A percentile compares a stretch with the other conserved stretches of the same genome.
phyloP scores from a whole-genome alignment of 2,329 filamentous ascomycete species.

The Metarhizium album region DNA sequence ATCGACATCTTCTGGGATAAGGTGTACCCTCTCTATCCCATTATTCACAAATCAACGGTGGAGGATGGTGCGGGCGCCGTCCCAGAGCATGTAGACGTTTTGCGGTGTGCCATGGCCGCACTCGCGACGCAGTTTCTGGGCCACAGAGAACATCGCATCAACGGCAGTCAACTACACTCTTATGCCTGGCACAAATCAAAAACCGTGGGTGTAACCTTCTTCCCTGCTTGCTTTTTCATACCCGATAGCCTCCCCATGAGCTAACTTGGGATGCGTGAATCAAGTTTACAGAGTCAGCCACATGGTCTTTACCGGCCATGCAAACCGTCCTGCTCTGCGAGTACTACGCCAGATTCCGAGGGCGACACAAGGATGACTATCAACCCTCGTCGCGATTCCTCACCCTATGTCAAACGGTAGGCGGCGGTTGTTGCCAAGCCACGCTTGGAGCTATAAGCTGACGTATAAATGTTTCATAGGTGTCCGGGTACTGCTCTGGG shows the following conservation, averaged over 20 bases:
- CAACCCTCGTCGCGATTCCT: constrained; percentile 38
- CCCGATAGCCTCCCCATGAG: background rate
- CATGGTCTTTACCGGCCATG: constrained; percentile 38
- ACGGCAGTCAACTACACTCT: constrained; percentile 39
- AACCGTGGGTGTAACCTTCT: constrained; percentile 29
- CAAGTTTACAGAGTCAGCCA: constrained; percentile 25
- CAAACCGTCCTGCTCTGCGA: constrained; percentile 45
- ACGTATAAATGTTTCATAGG: background rate
- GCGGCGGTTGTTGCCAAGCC: constrained; percentile 18
- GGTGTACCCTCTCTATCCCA: constrained; percentile 36
- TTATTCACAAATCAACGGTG: constrained; percentile 37
- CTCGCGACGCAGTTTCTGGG: constrained; percentile 40
- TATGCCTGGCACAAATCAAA: constrained; percentile 39
- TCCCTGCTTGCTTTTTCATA: background rate
- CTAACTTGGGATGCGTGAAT: constrained; percentile 10
- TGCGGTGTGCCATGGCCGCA: constrained; percentile 47
- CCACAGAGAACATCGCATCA: constrained; percentile 36
- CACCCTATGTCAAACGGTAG: constrained; percentile 43
- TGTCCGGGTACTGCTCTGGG: constrained; percentile 2
- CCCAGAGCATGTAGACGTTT: constrained; percentile 28
- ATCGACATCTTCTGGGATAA: constrained; percentile 43
- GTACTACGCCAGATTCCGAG: constrained; percentile 43
- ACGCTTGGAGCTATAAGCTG: background rate
- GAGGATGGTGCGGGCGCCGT: constrained; percentile 21
- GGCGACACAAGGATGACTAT: constrained; percentile 34